Evolutionary conservation across 192 early-diverging fungal species (phyloP).

Genomic region (Dissophora ornata): DNA sequence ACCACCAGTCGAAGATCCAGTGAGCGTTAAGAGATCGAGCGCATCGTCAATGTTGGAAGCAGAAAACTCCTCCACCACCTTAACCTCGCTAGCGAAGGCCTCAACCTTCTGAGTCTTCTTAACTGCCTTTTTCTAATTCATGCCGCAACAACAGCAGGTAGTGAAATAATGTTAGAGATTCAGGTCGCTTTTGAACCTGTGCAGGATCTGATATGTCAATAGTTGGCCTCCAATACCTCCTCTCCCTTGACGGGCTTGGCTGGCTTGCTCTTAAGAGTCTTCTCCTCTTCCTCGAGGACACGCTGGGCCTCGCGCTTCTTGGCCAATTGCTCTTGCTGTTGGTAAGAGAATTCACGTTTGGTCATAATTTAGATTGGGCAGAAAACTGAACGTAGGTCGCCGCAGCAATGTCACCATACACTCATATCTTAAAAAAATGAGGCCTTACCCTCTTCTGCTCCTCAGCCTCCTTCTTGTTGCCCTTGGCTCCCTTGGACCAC

Average conservation of each 20-base stretch:
- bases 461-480: constrained; percentile 71
- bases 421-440: not conserved
- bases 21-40: constrained; percentile 72
- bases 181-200: no score
- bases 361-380: no score
- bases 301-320: constrained; percentile 64
- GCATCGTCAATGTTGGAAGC: constrained; percentile 91
- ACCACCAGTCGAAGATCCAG: constrained; percentile 24
- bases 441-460: constrained; percentile 61
- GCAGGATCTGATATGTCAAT: no score
- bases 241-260: constrained; percentile 56
- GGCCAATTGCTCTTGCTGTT: constrained; percentile 59
- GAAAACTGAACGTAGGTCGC: not conserved
- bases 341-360: not conserved
- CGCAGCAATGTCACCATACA: not conserved
- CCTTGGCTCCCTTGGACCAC: constrained; percentile 79
- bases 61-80: constrained; percentile 73
- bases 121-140: constrained; percentile 64
- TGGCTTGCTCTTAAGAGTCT: constrained; percentile 59
- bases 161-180: no score
- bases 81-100: constrained; percentile 52
- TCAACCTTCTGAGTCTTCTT: constrained; percentile 66
- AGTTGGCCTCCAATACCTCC: constrained; percentile 39
- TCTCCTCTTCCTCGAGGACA: constrained; percentile 71
- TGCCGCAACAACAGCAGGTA: no score